These are phyloP conservation scores for Epichloe festucae DNA, from an alignment of 2,329 filamentous ascomycete genomes.

Conservation along the genomic window DNA sequence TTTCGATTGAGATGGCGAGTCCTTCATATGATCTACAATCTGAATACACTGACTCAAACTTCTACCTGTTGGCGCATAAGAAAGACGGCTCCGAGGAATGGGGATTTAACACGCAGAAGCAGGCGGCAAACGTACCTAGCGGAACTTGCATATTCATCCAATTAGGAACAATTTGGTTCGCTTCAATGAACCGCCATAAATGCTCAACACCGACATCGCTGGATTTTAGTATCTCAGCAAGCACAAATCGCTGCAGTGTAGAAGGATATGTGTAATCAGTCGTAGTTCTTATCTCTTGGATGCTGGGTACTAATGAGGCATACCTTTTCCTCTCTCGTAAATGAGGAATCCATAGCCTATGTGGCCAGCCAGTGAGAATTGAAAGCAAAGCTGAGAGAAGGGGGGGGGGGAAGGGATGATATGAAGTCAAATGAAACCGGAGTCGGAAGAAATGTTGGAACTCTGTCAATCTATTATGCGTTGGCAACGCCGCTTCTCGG, in stretches of 20 bases:
- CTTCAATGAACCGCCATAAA: conserved; percentile 34
- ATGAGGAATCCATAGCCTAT: conserved; percentile 6
- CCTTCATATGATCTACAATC: conserved; percentile 25
- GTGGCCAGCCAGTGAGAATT: neutral
- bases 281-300: neutral
- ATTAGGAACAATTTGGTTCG: conserved; percentile 26
- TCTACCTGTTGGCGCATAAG: conserved; percentile 23
- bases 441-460: neutral
- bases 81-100: neutral
- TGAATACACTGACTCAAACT: conserved; percentile 34
- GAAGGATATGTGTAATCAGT: neutral
- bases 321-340: conserved; percentile 9
- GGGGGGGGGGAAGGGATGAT: neutral
- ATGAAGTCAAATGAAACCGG: neutral
- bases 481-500: neutral
- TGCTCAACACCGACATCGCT: conserved; percentile 34
- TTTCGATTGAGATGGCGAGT: conserved; percentile 17
- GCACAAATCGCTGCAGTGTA: conserved; percentile 36
- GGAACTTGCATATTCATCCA: conserved; percentile 38
- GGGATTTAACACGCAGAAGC: neutral
- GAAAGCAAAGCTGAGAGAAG: neutral
- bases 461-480: neutral
- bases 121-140: conserved; percentile 22
- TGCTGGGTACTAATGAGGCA: neutral
- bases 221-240: conserved; percentile 45